Evolutionary conservation across 352 stramenopile genomes (phyloP), one percentile per base, ranked within the genome.

Genomic region (Globisporangium sylvaticum): DNA sequence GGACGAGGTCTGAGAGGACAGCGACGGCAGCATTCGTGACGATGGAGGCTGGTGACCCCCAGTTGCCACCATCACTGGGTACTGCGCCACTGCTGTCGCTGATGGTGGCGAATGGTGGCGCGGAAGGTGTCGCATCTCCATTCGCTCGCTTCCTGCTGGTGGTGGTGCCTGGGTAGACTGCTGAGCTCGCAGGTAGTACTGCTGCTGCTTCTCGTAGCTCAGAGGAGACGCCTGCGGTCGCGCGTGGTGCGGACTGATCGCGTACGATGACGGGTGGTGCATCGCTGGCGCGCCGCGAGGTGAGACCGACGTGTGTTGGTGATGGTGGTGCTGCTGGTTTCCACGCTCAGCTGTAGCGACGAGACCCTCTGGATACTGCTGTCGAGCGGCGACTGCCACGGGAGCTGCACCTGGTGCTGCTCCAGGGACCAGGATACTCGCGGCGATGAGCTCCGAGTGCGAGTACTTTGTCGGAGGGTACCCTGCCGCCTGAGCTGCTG

Each of bases 201-300:
- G 42, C 42, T 50, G 42, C 42, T 50, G 42, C 42, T 50, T 50
- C 42, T 50, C 42, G 6, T 50, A 50, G 18, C 42, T 50, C 3
- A 18, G 29, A 18, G 18, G 53, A 3, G 55, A 44, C 1, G 34
- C n/a, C 31, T 62, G 55, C 12, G 57, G 55, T 7, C 64, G 34
- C 3, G 55, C 44, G 20, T 70, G 56, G 34, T 70, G 65, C 32
- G 65, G 65, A 29, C 65, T 70, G 48, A 65, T 70, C 25, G 65
- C 65, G 27, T 70, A 57, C 12, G 25, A 53, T 1, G 65, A 62
- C 57, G 58, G 65, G 8, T 64, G 58, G 20, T 59, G 52, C 65
- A 70, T 59, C 25, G 22, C 25, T 10, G 57, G 32, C 9, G 37
- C 39, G 2, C 48, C 65, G 4, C 65, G 65, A 22, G 57, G 65